These are phyloP conservation scores for Ophiostoma ips DNA, from an alignment of 2,329 filamentous ascomycete species.

Conservation along the genomic window DNA sequence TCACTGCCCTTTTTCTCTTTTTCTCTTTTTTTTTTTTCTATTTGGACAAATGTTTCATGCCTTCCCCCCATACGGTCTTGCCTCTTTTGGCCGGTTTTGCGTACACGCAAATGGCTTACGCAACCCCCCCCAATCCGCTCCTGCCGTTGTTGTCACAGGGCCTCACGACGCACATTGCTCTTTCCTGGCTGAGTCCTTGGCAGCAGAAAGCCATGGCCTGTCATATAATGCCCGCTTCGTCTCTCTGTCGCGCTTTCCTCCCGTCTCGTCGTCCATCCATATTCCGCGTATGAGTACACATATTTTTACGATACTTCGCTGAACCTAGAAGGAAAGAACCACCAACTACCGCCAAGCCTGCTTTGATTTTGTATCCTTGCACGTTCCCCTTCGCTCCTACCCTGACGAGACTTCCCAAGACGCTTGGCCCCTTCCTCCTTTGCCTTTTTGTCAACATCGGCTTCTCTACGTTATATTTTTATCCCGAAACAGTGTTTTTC, in stretches of 20 bases:
- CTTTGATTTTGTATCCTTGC: background rate
- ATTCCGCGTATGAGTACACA: too few relatives aligned
- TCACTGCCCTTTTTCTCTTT: too few relatives aligned
- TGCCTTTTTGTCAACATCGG: background rate
- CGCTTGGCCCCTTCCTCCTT: slow-evolving; percentile 4
- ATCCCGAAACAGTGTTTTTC: background rate
- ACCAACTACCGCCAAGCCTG: slow-evolving; percentile 1
- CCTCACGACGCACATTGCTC: background rate
- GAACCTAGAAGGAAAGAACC: background rate
- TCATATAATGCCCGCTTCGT: background rate
- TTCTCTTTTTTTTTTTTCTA: background rate
- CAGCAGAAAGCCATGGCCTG: background rate
- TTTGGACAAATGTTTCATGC: background rate
- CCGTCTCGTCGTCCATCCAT: too few relatives aligned
- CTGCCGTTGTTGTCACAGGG: background rate
- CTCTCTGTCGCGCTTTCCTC: too few relatives aligned
- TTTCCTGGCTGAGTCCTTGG: background rate
- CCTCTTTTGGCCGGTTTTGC: too few relatives aligned
- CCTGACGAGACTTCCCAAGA: slow-evolving; percentile 7
- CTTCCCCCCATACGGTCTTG: too few relatives aligned
- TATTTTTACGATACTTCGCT: too few relatives aligned
- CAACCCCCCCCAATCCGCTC: background rate
- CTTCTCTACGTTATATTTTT: background rate
- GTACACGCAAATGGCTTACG: background rate
- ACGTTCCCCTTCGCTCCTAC: slow-evolving; percentile 4